Evolutionary conservation across 2,329 filamentous ascomycete genomes (phyloP), one percentile per base, ranked within the genome.

Genomic region (Xylaria polymorpha): DNA sequence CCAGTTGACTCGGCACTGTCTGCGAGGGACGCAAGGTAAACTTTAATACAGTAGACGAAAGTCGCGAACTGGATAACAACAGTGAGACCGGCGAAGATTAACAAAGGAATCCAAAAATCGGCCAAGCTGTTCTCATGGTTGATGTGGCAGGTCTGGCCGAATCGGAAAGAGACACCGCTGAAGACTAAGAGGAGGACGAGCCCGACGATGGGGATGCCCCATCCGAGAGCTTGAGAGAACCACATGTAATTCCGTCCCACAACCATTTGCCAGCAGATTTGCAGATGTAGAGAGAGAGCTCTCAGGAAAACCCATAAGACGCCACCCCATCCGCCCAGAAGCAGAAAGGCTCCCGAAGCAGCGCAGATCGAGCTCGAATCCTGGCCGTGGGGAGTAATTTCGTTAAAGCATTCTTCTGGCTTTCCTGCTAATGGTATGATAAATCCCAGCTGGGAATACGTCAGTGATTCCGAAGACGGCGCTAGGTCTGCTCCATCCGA

Each of bases 181-280:
- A 97, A 85, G 50, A 93, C 86, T 72, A 98, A 87, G 59, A 92
- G 93, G 50, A 95, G 80, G 3, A 90, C 85, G 71, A 97, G 88
- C 43, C 93, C 92, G 22, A 94, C 81, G 29, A 90, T 85, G 1
- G 94, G 94, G 55, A 98, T 86, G 20, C 92, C 92, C 92, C 95
- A 98, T 70, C 96, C 96, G 9, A 90, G 83, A 18, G 87, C 86
- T 76, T 97, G 90, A 3, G 95, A 90, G 72, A 88, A 87, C 84
- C 93, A 94, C 89, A 98, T 98, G 81, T 98, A 98, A 75, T 87
- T 92, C 53, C 90, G 88, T 46, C 96, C 96, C 4, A 97, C 92
- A 8, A 95, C 90, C 41, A 97, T 87, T 80, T 98, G 94, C 96
- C 96, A 99, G 84, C 94, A 98, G 72, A 99, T 98, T 80, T 98